Percentiles rank a stretch among this genome's conserved stretches.
Conservation (phyloP, 2,329 filamentous ascomycete species). For the Colletotrichum chlorophyti region DNA sequence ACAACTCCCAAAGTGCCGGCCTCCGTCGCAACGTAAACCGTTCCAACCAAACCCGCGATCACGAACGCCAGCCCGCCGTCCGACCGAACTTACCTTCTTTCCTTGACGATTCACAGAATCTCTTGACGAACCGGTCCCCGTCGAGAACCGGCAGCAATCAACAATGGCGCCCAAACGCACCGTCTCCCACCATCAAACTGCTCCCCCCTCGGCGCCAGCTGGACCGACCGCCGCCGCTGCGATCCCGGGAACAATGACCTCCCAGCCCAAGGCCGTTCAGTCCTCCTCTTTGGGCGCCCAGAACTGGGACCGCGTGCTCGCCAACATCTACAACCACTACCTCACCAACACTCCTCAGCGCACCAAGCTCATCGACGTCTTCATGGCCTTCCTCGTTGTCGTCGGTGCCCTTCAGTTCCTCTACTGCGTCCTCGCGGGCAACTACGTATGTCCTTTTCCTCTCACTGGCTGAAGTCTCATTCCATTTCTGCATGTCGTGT, state of each 20-base stretch:
- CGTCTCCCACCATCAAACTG: slow-evolving; percentile 28
- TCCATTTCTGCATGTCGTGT: not conserved
- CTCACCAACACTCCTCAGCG: slow-evolving; percentile 82
- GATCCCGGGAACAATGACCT: slow-evolving; percentile 29
- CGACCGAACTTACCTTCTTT: too few species aligned
- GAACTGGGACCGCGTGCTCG: slow-evolving; percentile 65
- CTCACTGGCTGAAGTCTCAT: not conserved
- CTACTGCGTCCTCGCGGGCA: slow-evolving; percentile 90
- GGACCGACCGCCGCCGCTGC: slow-evolving; percentile 26
- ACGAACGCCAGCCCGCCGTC: too few species aligned
- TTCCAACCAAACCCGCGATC: slow-evolving; percentile 11
- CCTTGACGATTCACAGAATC: too few species aligned
- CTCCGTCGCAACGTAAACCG: too few species aligned
- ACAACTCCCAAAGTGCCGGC: too few species aligned
- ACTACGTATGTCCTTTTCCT: slow-evolving; percentile 74
- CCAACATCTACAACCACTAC: slow-evolving; percentile 81
- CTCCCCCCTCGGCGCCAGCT: slow-evolving; percentile 30
- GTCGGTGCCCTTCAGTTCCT: slow-evolving; percentile 91
- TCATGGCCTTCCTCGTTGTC: slow-evolving; percentile 85
- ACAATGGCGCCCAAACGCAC: slow-evolving; percentile 61
- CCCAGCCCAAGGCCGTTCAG: slow-evolving; percentile 30
- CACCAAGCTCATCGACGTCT: slow-evolving; percentile 89
- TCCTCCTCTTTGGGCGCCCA: slow-evolving; percentile 36
- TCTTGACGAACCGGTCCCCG: too few species aligned
- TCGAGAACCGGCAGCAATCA: slow-evolving; percentile 2